A percentile compares a stretch with the other conserved stretches of the same genome.
Conservation (phyloP, 139 green algal genomes). For the Auxenochlorella pyrenoidosa region DNA sequence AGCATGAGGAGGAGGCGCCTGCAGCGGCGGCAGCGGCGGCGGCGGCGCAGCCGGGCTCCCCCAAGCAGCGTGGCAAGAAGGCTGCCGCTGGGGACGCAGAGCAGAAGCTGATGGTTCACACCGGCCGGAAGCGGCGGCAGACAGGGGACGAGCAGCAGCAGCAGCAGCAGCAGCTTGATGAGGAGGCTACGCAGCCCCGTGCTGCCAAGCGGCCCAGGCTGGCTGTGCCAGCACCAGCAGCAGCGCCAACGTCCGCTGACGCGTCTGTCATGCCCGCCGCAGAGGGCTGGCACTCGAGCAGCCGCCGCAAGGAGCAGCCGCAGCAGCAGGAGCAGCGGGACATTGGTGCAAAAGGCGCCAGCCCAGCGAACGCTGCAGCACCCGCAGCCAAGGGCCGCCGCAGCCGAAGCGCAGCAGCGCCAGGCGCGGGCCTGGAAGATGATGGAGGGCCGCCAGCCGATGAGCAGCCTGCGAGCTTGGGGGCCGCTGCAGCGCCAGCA, state of each 20-base stretch:
- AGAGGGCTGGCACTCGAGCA: conserved; percentile 8
- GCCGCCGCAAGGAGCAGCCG: background rate
- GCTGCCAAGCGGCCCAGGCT: conserved; percentile 1
- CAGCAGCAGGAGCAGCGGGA: background rate
- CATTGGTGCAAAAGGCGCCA: background rate
- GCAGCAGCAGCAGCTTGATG: background rate
- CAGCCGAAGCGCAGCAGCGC: background rate
- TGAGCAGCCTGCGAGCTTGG: background rate
- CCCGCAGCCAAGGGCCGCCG: background rate
- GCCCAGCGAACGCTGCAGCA: background rate
- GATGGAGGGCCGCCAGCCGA: background rate
- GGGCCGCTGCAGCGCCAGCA: background rate
- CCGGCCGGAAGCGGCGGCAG: conserved; percentile 10
- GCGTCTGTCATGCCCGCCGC: background rate
- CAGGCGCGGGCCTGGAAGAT: background rate
- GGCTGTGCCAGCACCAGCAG: background rate
- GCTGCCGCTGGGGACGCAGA: background rate
- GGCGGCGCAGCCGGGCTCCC: background rate
- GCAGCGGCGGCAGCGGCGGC: background rate
- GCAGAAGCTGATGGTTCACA: background rate
- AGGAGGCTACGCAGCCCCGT: background rate
- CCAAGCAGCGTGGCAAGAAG: background rate
- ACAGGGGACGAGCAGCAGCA: background rate
- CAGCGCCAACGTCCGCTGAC: background rate
- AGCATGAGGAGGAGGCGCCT: background rate